Evolutionary conservation across 2,329 filamentous ascomycete species (phyloP), one percentile per base, ranked within the genome.

Genomic region (Alternaria atra): DNA sequence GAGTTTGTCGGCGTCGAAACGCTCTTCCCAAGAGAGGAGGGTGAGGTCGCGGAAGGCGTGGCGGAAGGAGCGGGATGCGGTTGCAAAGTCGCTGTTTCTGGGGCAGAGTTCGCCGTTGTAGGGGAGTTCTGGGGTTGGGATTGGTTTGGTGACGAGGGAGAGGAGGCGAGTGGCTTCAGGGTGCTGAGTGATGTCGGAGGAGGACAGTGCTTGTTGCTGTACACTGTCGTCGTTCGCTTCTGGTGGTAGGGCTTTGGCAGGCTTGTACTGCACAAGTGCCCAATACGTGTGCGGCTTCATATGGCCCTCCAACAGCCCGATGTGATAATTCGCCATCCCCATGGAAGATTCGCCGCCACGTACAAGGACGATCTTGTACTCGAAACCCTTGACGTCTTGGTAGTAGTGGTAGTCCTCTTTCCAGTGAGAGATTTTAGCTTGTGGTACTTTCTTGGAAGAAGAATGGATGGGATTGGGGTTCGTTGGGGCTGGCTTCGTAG

Each of bases 331-430:
- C 70, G 92, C 86, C 43, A 86, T 85, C 0, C 78, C 72, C 39
- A 85, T 84, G 10, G 81, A 80, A 5, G 62, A 76, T 39, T 72
- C 82, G 76, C 78, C 85, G 72, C 72, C 73, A 30, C 90, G 86
- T 3, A 84, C 83, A 13, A 95, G 79, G 0, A 83, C 82, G 58
- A 91, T 79, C 55, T 89, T 83, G 77, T 92, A 93, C 4, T 81
- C 76, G 73, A 92, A 91, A 48, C 84, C 85, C 0, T 84, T 84
- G 3, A 70, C 56, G 73, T 95, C 91, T 17, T 77, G 79, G 76
- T 90, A 93, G 61, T 91, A 76, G 61, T 87, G 88, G 70, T 89
- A 87, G n/a, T 69, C 58, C 59, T 77, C 76, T 78, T 71, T 71
- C 47, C 76, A 87, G 80, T 34, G 83, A 35, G 55, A 43, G 8